A percentile compares a stretch with the other conserved stretches of the same genome.
Conservation (phyloP, 2,329 filamentous ascomycete genomes). For the Fusarium pseudoanthophilum region DNA sequence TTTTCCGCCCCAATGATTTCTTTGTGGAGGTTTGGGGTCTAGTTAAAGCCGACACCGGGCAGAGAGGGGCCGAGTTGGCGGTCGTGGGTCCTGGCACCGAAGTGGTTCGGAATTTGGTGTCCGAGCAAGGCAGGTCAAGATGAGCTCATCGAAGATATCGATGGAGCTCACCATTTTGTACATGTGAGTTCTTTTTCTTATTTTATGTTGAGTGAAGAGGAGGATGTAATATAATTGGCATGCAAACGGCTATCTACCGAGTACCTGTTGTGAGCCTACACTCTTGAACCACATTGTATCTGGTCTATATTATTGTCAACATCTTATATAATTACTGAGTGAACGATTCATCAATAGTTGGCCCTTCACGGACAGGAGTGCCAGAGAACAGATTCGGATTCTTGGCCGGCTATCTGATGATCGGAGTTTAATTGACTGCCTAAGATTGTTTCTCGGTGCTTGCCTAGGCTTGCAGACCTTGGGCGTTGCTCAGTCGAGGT, state of each 20-base stretch:
- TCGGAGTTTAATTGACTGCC: not conserved
- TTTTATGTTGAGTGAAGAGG: not conserved
- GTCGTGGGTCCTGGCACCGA: slow-evolving; percentile 6
- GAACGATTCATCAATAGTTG: slow-evolving; percentile 13
- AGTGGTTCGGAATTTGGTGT: slow-evolving; percentile 39
- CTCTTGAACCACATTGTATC: not conserved
- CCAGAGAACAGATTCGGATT: not conserved
- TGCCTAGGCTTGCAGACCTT: not conserved
- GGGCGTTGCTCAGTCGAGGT: slow-evolving; percentile 33
- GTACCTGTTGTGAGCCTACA: too few relatives aligned
- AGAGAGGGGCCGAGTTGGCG: slow-evolving; percentile 39
- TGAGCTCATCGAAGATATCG: not conserved
- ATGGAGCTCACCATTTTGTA: not conserved
- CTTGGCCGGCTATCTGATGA: slow-evolving; percentile 17
- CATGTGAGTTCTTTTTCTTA: not conserved
- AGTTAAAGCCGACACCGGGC: slow-evolving; percentile 43
- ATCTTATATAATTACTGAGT: not conserved
- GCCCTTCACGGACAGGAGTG: not conserved
- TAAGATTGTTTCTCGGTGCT: slow-evolving; percentile 6
- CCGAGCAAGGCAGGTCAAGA: slow-evolving; percentile 20
- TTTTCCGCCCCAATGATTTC: slow-evolving; percentile 43
- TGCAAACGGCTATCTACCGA: not conserved
- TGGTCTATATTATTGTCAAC: not conserved
- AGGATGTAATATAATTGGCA: not conserved
- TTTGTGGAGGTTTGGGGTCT: slow-evolving; percentile 19